These are phyloP conservation scores for Meripilus lineatus DNA, from an alignment of 1,284 basidiomycete species.

Conservation along the genomic window DNA sequence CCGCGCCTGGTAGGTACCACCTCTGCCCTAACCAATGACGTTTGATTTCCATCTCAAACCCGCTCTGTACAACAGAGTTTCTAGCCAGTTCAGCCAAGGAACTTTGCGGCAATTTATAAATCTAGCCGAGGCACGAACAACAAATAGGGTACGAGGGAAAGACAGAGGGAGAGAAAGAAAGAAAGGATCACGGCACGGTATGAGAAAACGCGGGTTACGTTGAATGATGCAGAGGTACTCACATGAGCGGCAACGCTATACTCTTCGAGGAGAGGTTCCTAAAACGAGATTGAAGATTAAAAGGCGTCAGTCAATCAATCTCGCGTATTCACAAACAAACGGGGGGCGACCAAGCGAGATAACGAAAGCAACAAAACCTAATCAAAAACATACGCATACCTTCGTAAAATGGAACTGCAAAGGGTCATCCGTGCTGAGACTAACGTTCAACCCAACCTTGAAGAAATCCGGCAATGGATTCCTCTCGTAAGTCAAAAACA, in stretches of 20 bases:
- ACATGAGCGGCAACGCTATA: conserved; percentile 97
- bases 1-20: conserved; percentile 87
- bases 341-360: no score
- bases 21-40: conserved; percentile 92
- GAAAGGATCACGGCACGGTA: no score
- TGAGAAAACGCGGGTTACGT: no score
- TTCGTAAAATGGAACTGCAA: conserved; percentile 97
- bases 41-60: conserved; percentile 99
- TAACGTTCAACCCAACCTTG: conserved; percentile 94
- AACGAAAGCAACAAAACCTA: background rate
- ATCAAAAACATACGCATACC: conserved; percentile 32
- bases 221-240: conserved; percentile 30
- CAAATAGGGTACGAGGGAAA: background rate
- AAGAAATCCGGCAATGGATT: conserved; percentile 98
- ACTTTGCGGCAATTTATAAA: conserved; percentile 87
- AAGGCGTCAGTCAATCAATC: conserved; percentile 2
- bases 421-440: conserved; percentile 94
- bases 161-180: background rate
- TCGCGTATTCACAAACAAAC: no score
- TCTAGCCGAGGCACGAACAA: conserved; percentile 38
- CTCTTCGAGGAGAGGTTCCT: conserved; percentile 95
- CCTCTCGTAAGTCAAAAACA: conserved; percentile 95
- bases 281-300: conserved; percentile 4
- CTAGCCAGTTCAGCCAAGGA: conserved; percentile 88
- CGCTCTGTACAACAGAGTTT: conserved; percentile 94